These are phyloP conservation scores for Solanum etuberosum DNA, from an alignment of 257 asterid species.

Conservation along the genomic window DNA sequence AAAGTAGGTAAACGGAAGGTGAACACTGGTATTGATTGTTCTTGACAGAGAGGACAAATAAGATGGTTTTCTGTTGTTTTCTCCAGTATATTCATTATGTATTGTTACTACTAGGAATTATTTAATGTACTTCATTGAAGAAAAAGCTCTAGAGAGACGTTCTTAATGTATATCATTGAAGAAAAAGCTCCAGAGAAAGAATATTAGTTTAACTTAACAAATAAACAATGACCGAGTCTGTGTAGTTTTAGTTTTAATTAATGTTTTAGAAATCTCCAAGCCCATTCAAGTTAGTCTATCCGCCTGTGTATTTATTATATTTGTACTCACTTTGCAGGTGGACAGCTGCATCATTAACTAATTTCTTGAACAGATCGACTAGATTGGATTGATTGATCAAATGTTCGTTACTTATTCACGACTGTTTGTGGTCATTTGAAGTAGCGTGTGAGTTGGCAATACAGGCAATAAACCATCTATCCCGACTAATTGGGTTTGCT, in stretches of 20 bases:
- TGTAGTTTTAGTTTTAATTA: neutral
- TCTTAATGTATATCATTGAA: neutral
- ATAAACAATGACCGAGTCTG: neutral
- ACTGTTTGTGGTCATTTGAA: neutral
- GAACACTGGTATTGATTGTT: neutral
- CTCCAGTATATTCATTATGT: neutral
- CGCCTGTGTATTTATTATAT: neutral
- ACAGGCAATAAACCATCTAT: neutral
- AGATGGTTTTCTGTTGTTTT: neutral
- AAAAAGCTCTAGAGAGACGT: neutral
- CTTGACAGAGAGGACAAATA: neutral
- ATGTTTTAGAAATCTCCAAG: neutral
- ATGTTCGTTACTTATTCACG: neutral
- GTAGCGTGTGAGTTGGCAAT: neutral
- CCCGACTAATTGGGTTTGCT: neutral
- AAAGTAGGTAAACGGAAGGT: neutral
- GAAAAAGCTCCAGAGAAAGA: neutral
- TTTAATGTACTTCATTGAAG: neutral
- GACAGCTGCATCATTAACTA: neutral
- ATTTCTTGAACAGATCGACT: neutral
- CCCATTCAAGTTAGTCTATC: neutral
- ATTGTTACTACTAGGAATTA: neutral
- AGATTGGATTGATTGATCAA: neutral
- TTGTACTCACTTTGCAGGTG: neutral
- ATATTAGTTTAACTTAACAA: neutral